Conservation (phyloP, 2,329 filamentous ascomycete genomes). For the Diaporthe sp. region DNA sequence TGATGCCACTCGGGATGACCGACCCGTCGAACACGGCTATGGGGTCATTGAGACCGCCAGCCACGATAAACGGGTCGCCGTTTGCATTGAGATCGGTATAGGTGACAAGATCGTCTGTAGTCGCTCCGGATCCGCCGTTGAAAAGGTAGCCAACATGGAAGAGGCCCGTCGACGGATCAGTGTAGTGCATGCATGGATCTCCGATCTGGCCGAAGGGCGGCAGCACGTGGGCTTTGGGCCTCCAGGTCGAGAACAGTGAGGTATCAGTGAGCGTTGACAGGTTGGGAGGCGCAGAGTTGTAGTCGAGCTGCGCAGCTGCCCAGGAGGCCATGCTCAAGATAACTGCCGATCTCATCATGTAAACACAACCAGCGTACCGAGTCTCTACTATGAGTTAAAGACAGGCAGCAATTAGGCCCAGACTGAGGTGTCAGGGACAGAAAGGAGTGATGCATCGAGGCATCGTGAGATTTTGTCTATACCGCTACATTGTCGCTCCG, state of each 20-base stretch:
- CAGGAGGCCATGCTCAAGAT: slow-evolving; percentile 3
- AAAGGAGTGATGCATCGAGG: background rate
- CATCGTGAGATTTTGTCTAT: slow-evolving; percentile 11
- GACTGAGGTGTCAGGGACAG: background rate
- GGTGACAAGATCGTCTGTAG: slow-evolving; percentile 58
- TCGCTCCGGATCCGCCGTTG: slow-evolving; percentile 53
- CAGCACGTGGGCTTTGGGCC: slow-evolving; percentile 55
- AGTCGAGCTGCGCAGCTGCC: slow-evolving; percentile 45
- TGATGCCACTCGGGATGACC: slow-evolving; percentile 58
- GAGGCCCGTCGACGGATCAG: slow-evolving; percentile 57
- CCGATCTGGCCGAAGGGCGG: slow-evolving; percentile 57
- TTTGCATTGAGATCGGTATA: slow-evolving; percentile 53
- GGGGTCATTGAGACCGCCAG: slow-evolving; percentile 51
- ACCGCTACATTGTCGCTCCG: slow-evolving; percentile 27
- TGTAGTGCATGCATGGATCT: slow-evolving; percentile 62
- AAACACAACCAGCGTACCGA: no score
- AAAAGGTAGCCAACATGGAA: slow-evolving; percentile 62
- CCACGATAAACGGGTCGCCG: slow-evolving; percentile 51
- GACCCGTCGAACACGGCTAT: slow-evolving; percentile 61
- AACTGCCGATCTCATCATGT: slow-evolving; percentile 26
- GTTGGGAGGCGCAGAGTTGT: slow-evolving; percentile 55
- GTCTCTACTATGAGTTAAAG: no score
- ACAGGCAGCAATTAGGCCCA: background rate
- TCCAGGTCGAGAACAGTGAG: slow-evolving; percentile 51
- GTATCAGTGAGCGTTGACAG: slow-evolving; percentile 55